Percentiles rank a stretch among this genome's conserved stretches.
Evolutionary conservation across 306 rosid species (phyloP).

Genomic region (Psophocarpus tetragonolobus): DNA sequence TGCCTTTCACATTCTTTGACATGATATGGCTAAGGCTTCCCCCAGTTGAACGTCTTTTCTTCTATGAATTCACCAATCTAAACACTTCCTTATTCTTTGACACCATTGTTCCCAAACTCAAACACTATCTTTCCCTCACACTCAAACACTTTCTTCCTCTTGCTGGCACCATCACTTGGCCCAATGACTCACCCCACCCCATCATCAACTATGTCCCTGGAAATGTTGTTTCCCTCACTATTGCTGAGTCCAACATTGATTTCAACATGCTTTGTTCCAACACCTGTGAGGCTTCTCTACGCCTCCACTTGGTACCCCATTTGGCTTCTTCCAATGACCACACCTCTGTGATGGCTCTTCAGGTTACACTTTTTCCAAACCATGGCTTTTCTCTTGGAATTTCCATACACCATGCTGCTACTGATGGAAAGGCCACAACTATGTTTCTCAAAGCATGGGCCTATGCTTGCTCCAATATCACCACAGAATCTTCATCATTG

Average conservation of each 20-base stretch:
- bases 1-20: neutral
- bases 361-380: neutral
- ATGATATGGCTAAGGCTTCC: slow-evolving; percentile 18
- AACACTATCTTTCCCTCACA: too few relatives aligned
- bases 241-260: slow-evolving; percentile 39
- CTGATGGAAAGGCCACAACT: neutral
- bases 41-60: slow-evolving; percentile 28
- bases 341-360: neutral
- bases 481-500: too few relatives aligned
- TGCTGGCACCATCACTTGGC: slow-evolving; percentile 38
- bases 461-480: too few relatives aligned
- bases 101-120: slow-evolving; percentile 32
- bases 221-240: slow-evolving; percentile 24
- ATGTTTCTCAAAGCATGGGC: neutral
- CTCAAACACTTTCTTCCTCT: too few relatives aligned
- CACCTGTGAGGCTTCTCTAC: neutral
- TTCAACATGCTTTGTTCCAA: too few relatives aligned
- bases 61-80: neutral
- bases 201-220: slow-evolving; percentile 27
- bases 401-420: neutral
- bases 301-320: neutral
- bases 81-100: slow-evolving; percentile 15
- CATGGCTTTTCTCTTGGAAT: neutral
- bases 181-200: slow-evolving; percentile 13
- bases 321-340: neutral